Conservation (phyloP, 2,329 filamentous ascomycete species). For the Diaporthe vexans region DNA sequence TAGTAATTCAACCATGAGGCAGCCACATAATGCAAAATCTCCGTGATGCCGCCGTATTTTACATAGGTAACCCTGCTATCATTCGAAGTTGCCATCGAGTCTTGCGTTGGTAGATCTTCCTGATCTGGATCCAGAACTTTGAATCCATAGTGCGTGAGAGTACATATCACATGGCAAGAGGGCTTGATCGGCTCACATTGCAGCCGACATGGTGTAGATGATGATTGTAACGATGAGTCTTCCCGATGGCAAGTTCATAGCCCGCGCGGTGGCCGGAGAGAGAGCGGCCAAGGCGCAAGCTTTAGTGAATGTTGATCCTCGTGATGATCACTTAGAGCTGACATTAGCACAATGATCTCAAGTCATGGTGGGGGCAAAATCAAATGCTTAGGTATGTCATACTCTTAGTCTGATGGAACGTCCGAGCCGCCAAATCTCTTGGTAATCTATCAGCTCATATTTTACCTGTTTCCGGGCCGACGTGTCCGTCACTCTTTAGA, state of each 20-base stretch:
- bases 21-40: background rate
- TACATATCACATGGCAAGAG: background rate
- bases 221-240: conserved; percentile 6
- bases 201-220: background rate
- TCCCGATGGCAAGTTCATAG: background rate
- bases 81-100: background rate
- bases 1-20: background rate
- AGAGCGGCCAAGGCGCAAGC: too few species aligned
- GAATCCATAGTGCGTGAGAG: background rate
- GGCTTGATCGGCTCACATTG: background rate
- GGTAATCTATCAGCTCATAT: conserved; percentile 16
- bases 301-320: background rate
- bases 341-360: background rate
- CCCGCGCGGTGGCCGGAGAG: background rate
- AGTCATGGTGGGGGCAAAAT: background rate
- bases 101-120: background rate
- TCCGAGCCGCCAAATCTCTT: conserved; percentile 4
- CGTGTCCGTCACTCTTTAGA: background rate
- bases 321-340: conserved; percentile 9
- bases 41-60: conserved; percentile 4
- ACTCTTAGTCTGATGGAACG: background rate
- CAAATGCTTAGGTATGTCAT: conserved; percentile 6
- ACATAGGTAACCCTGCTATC: conserved; percentile 1
- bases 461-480: conserved; percentile 8
- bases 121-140: background rate